Evolutionary conservation across 441 rosid species (phyloP), one percentile per base, ranked within the genome.

Genomic region (Corymbia citriodora): DNA sequence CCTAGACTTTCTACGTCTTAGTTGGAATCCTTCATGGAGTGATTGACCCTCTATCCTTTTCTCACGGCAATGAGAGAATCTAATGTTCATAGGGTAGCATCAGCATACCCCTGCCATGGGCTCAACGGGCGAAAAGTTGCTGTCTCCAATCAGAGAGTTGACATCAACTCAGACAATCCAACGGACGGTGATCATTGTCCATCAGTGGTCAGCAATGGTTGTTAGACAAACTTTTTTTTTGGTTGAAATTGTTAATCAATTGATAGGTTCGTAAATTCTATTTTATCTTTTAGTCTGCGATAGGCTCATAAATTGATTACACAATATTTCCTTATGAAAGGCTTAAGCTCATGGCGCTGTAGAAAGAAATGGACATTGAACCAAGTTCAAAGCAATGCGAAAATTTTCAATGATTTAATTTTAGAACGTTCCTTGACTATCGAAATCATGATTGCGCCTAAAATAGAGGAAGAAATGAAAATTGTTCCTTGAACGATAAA

Each of bases 361-460:
- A 33, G 87, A 49, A 83, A 33, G 55, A 17, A 63, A 29, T 79
- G 81, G n/a, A 90, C 89, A 27, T 91, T 21, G 83, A 54, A 29
- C 74, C 90, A 2, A 6, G 14, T 9, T 61, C 70, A 61, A 61
- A 61, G 70, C 15, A 61, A 61, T 13, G 70, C 3, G 2, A 16
- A 61, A 61, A 61, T 11, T 61, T 15, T 65, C 36, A 65, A 65
- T 65, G 18, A 65, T 65, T 2, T 7, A 23, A 0, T 63, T 63
- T 63, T 6, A 33, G 23, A 57, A 57, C 29, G 17, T 53, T 53
- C 17, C 55, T 53, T 14, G 55, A 53, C 55, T 53, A 6, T 53
- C 5, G 55, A 53, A 27, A 61, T 63, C n/a, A 27, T 15, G n/a
- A 1, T 63, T 2, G 3, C 10, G 72, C 72, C 33, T n/a, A 65